Base-by-base conservation (phyloP, 495 filamentous ascomycete species). In the Penicillium cinerascens region DNA sequence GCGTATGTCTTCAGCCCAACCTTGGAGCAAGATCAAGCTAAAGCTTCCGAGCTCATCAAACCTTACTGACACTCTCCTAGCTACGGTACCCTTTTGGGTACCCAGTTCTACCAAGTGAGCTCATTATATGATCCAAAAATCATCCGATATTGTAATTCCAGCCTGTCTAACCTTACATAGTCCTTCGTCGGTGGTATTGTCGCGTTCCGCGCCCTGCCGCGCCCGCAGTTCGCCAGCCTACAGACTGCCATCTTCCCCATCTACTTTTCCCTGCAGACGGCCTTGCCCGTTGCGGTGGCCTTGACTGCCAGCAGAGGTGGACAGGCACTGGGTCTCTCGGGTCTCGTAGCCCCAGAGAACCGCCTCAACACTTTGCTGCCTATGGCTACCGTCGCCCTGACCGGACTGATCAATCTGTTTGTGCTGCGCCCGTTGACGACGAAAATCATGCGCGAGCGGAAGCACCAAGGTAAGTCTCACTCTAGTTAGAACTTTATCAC, bases 201-300 rank as follows among this genome's bases (percentile, higher is more conserved):
- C 40, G 82, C 88, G 48, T 96, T 84, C 76, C 78, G 76, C 40
- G 78, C 82, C 48, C 82, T 97, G 42, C 78, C 88, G 9, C 84
- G 89, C 9, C 82, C 89, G 0, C 84, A 91, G 64, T 97, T 97
- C 73, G 77, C 83, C 5, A 75, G 80, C 33, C 78, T 97, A 22
- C 92, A 95, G 72, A 71, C 81, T 29, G 79, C 79, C 59, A 82
- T 90, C 61, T 92, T 95, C 72, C 92, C 92, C 20, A 69, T 86
- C 58, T 97, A 92, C 75, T 96, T 97, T 69, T 74, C 80, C 21
- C 68, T 96, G 39, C 92, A 96, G 74, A 82, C 87, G 4, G 78
- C 80, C 5, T 74, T 89, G 3, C 88, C 92, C 6, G 66, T 83
- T 13, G 58, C 90, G 17, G 72, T 96, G 8, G 85, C 87, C n/a